phyloP scores from a whole-genome alignment of 805 yeast genomes.

The Candida coquimbonensis region DNA sequence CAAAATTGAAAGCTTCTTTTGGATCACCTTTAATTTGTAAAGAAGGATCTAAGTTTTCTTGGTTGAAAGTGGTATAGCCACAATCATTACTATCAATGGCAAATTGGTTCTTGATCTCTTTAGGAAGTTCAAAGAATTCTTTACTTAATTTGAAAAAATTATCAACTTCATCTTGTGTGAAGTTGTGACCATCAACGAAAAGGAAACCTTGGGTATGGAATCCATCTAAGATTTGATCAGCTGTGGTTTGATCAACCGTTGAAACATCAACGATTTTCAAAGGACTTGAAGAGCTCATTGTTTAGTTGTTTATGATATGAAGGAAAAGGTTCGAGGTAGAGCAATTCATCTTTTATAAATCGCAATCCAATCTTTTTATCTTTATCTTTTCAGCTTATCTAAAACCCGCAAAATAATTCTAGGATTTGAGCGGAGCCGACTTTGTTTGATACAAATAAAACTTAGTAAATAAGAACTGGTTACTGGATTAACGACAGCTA shows the following conservation, averaged over 20 bases:
- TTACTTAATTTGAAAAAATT: constrained; percentile 41
- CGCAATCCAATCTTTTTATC: too few relatives aligned
- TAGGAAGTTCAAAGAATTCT: constrained; percentile 43
- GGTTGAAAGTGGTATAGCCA: constrained; percentile 52
- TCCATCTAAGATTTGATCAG: constrained; percentile 46
- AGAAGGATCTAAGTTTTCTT: constrained; percentile 37
- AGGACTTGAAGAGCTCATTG: constrained; percentile 29
- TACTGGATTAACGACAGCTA: too few relatives aligned
- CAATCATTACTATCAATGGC: constrained; percentile 49
- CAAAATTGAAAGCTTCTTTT: constrained; percentile 66
- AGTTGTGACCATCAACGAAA: constrained; percentile 62
- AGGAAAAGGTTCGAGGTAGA: too few relatives aligned
- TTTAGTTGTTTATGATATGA: too few relatives aligned
- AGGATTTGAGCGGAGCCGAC: too few relatives aligned
- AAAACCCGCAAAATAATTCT: too few relatives aligned
- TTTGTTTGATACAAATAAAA: too few relatives aligned
- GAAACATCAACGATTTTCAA: constrained; percentile 53
- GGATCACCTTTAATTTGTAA: constrained; percentile 42
- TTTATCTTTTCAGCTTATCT: too few relatives aligned
- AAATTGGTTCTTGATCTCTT: constrained; percentile 40
- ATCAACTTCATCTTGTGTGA: constrained; percentile 47
- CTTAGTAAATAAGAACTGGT: too few relatives aligned
- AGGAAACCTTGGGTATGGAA: constrained; percentile 61
- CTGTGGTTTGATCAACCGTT: constrained; percentile 33
- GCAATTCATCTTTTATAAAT: too few relatives aligned